A percentile compares a stretch with the other conserved stretches of the same genome.
These are phyloP conservation scores for Skeletonema grethae DNA, from an alignment of 108 stramenopile genomes.

Conservation along the genomic window DNA sequence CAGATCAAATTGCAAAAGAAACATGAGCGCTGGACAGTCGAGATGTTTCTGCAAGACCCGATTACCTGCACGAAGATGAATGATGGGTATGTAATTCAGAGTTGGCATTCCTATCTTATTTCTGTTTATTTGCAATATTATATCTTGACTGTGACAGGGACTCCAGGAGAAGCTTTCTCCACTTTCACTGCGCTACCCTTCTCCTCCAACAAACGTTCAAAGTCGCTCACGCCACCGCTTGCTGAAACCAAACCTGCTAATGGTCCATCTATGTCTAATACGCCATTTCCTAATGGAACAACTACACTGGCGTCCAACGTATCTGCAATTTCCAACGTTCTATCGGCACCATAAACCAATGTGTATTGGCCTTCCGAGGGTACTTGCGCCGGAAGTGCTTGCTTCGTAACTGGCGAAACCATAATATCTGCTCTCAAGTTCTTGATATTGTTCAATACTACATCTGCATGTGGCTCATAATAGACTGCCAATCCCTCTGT, in stretches of 20 bases:
- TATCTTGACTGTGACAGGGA: not conserved
- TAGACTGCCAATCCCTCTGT: slow-evolving; percentile 35
- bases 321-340: slow-evolving; percentile 43
- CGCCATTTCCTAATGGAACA: slow-evolving; percentile 49
- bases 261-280: slow-evolving; percentile 40
- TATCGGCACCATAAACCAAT: slow-evolving; percentile 47
- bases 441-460: slow-evolving; percentile 16
- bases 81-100: no score
- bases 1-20: slow-evolving; percentile 52
- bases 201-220: slow-evolving; percentile 30
- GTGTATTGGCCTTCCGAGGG: slow-evolving; percentile 28
- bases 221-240: slow-evolving; percentile 32
- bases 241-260: slow-evolving; percentile 35
- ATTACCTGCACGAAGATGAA: not conserved
- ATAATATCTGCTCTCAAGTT: slow-evolving; percentile 35
- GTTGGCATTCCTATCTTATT: no score
- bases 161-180: slow-evolving; percentile 5
- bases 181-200: slow-evolving; percentile 17
- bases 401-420: slow-evolving; percentile 47
- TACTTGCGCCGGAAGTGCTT: slow-evolving; percentile 40
- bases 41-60: not conserved
- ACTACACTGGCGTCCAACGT: slow-evolving; percentile 21
- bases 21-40: not conserved
- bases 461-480: slow-evolving; percentile 59
- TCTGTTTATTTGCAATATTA: not conserved